Percentiles rank a stretch among this genome's conserved stretches.
Evolutionary conservation across 495 filamentous ascomycete species (phyloP).

Genomic region (Aspergillus nanangensis): DNA sequence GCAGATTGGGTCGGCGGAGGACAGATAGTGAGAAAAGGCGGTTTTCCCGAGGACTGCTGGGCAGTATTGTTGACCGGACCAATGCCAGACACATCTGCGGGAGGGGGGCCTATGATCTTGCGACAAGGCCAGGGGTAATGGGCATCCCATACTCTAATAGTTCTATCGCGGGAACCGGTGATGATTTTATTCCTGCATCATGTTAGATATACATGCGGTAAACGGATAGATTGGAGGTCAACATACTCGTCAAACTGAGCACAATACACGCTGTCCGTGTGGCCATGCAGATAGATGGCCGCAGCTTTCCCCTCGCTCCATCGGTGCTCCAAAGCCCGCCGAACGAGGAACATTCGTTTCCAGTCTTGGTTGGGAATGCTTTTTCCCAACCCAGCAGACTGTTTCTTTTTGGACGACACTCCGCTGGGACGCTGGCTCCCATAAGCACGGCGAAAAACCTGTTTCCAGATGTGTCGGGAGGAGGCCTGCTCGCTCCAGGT

Average conservation of each 20-base stretch:
- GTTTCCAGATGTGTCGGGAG: slow-evolving; percentile 70
- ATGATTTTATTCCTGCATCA: slow-evolving; percentile 77
- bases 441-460: slow-evolving; percentile 69
- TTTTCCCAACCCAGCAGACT: slow-evolving; percentile 47
- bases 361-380: slow-evolving; percentile 60
- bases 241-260: slow-evolving; percentile 94
- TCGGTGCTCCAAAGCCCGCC: slow-evolving; percentile 65
- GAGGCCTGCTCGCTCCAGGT: slow-evolving; percentile 58
- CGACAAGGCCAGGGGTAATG: slow-evolving; percentile 71
- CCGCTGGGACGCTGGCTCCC: slow-evolving; percentile 30
- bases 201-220: neutral
- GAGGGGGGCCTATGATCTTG: slow-evolving; percentile 65
- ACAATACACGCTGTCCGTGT: slow-evolving; percentile 94
- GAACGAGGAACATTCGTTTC: slow-evolving; percentile 78
- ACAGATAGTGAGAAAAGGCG: slow-evolving; percentile 44
- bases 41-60: slow-evolving; percentile 33
- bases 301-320: slow-evolving; percentile 77
- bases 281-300: slow-evolving; percentile 84
- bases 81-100: slow-evolving; percentile 18
- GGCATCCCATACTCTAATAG: slow-evolving; percentile 94
- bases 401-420: slow-evolving; percentile 41
- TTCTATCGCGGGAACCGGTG: slow-evolving; percentile 91
- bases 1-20: slow-evolving; percentile 33
- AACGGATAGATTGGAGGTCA: slow-evolving; percentile 1
- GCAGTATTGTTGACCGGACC: slow-evolving; percentile 34